Evolutionary conservation across 805 yeast genomes (phyloP).

Genomic region (Wickerhamiella bombiphila): DNA sequence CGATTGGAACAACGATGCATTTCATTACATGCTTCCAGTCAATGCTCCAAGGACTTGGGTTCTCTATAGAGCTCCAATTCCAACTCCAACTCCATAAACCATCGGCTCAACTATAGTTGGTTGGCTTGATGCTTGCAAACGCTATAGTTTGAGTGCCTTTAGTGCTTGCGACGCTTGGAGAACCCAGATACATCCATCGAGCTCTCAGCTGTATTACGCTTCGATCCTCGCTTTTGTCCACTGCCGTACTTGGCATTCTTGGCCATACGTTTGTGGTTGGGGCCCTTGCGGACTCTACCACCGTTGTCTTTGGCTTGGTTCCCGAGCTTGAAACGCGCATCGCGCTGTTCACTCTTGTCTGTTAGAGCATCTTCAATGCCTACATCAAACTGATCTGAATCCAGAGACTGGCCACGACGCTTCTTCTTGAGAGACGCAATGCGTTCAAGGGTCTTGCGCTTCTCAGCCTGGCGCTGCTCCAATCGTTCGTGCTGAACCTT

Average conservation of each 20-base stretch:
- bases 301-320: conserved; percentile 27
- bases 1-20: no score
- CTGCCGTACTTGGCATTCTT: conserved; percentile 61
- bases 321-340: conserved; percentile 24
- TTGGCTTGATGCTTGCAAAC: background rate
- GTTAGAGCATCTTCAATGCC: conserved; percentile 87
- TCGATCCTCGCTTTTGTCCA: conserved; percentile 60
- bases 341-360: conserved; percentile 31
- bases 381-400: conserved; percentile 66
- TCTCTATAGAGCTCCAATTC: conserved; percentile 1
- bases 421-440: conserved; percentile 83
- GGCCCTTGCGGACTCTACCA: conserved; percentile 28
- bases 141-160: background rate
- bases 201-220: conserved; percentile 59
- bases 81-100: background rate
- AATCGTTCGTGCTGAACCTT: conserved; percentile 89
- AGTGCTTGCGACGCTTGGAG: conserved; percentile 31
- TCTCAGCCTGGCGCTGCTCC: conserved; percentile 86
- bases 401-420: conserved; percentile 62
- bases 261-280: conserved; percentile 51
- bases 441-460: conserved; percentile 77
- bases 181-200: conserved; percentile 53
- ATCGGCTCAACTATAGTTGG: background rate
- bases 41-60: no score
- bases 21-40: no score